Base-by-base conservation (phyloP, 139 green algal genomes). In the Chlamydomonas incerta region DNA sequence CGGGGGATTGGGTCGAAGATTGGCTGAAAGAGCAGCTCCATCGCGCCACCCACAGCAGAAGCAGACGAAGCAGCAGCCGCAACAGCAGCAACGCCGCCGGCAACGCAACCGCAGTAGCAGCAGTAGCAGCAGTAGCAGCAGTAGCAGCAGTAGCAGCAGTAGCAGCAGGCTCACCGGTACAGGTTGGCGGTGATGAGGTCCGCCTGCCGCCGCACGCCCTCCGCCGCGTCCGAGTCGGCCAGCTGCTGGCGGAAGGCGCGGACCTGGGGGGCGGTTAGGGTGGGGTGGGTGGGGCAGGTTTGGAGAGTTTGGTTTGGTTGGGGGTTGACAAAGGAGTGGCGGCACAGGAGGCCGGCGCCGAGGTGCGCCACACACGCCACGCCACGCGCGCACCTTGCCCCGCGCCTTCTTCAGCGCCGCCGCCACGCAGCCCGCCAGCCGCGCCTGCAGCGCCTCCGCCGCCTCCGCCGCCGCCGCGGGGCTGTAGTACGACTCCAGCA, bases 161-260 rank as follows among this genome's bases (percentile, higher is more conserved):
- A n/a, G n/a, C n/a, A n/a, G n/a, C n/a, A n/a, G n/a, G n/a, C 34
- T 13, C 47, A 84, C 72, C 86, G 72, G 92, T 97, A 94, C 28
- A 97, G 11, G 87, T 98, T 97, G 68, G 93, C 92, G 66, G 95
- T 95, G 69, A 98, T 90, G 35, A 98, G 72, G 76, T 98, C 96
- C 13, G 92, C 96, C 63, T 88, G 62, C 68, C 91, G 88, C 84
- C 93, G 90, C 21, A 93, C 90, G 26, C n/a, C 86, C 35, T 92
- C 85, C 35, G 85, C 85, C 31, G 87, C 83, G 18, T 86, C 87
- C 1, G 88, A 71, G 9, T 80, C 81, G 1, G 72, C 46, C 80
- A 94, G 71, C 88, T 95, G 90, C 91, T 91, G 70, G 80, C 86
- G 1, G 37, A 96, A 92, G 2, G 87, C 84, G 31, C 46, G 20